Percentiles rank a stretch among this genome's conserved stretches.
Conservation (phyloP, 2,329 filamentous ascomycete species). For the Diplodia scrobiculata region DNA sequence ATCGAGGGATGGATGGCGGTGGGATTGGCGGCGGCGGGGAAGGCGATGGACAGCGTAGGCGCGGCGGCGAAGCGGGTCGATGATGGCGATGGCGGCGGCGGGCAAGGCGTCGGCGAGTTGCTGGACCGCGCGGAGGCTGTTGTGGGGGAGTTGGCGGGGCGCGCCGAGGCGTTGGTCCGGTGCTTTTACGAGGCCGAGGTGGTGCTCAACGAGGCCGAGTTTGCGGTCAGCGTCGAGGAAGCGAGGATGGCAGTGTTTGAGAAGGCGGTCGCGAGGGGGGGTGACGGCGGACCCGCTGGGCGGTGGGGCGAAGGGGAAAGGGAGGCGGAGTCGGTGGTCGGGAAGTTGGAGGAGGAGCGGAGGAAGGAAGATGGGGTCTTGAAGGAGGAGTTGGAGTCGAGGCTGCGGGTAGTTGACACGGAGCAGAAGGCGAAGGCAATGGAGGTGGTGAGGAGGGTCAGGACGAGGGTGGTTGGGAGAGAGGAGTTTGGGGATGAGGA, state of each 20-base stretch:
- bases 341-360: constrained; percentile 10
- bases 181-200: constrained; percentile 15
- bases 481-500: constrained; percentile 2
- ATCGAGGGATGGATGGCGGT: constrained; percentile 40
- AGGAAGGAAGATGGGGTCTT: constrained; percentile 7
- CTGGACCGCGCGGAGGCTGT: background rate
- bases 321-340: background rate
- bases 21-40: constrained; percentile 31
- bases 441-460: background rate
- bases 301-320: background rate
- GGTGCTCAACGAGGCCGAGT: constrained; percentile 20
- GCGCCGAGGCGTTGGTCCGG: background rate
- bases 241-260: constrained; percentile 1
- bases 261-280: background rate
- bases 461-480: background rate
- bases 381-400: constrained; percentile 6
- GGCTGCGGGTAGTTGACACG: background rate
- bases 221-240: background rate
- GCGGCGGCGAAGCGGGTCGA: constrained; percentile 40
- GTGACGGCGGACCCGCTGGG: background rate
- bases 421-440: constrained; percentile 5
- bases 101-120: background rate
- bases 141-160: background rate
- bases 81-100: background rate
- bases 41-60: constrained; percentile 49